A percentile compares a stretch with the other conserved stretches of the same genome.
Evolutionary conservation across 176 grass and related monocot species (phyloP).

Genomic region (Poa pratensis): DNA sequence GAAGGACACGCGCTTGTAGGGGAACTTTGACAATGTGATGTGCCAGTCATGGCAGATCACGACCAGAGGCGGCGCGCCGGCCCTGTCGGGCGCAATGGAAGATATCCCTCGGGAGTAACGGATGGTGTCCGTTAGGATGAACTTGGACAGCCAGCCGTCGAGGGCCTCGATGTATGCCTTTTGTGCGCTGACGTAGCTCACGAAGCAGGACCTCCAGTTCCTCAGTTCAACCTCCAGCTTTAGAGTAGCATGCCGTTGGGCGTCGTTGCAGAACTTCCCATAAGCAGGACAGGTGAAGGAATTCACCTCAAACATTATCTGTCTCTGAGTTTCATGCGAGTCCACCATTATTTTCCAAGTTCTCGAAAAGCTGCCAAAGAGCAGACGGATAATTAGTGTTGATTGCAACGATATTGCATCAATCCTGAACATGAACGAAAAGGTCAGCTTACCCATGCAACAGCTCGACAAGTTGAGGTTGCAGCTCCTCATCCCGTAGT

Average conservation of each 20-base stretch:
- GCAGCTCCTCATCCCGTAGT: conserved; percentile 87
- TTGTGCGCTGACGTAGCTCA: conserved; percentile 66
- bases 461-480: conserved; percentile 86
- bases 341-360: conserved; percentile 94
- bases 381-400: conserved; percentile 25
- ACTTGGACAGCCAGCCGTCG: conserved; percentile 90
- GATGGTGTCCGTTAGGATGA: conserved; percentile 69
- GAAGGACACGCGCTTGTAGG: conserved; percentile 53
- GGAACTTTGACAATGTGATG: conserved; percentile 55
- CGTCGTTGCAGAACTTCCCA: conserved; percentile 90
- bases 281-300: conserved; percentile 92
- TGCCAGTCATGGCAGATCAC: conserved; percentile 78
- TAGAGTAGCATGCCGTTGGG: conserved; percentile 81
- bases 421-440: background rate
- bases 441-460: conserved; percentile 75
- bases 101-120: conserved; percentile 68
- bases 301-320: conserved; percentile 97
- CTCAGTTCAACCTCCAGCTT: conserved; percentile 83
- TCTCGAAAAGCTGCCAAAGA: conserved; percentile 60
- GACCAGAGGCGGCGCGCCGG: conserved; percentile 58
- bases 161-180: conserved; percentile 83
- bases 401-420: background rate
- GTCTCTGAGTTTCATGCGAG: conserved; percentile 89
- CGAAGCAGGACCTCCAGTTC: conserved; percentile 90
- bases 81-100: conserved; percentile 42